Percentiles rank a stretch among this genome's conserved stretches.
phyloP scores from a whole-genome alignment of 352 stramenopile species.

The Phytophthora cryptogea region DNA sequence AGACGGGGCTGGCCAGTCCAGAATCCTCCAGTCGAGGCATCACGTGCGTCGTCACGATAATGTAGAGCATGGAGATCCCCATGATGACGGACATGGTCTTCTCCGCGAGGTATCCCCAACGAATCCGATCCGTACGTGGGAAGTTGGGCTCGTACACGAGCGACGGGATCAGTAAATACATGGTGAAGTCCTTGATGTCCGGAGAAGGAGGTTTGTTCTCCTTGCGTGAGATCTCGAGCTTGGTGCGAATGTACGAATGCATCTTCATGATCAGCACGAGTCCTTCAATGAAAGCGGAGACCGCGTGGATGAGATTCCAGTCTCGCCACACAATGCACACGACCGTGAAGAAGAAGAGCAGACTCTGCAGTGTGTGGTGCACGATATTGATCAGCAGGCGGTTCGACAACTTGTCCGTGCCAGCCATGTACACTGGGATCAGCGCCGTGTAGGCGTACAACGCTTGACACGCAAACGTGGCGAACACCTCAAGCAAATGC shows the following conservation, averaged over 20 bases:
- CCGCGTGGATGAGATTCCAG: slow-evolving; percentile 74
- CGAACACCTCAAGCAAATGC: slow-evolving; percentile 71
- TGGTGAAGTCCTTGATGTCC: slow-evolving; percentile 60
- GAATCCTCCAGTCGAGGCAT: slow-evolving; percentile 82
- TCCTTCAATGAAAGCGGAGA: slow-evolving; percentile 79
- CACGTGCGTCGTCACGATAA: slow-evolving; percentile 92
- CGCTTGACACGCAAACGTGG: slow-evolving; percentile 64
- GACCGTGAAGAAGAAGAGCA: slow-evolving; percentile 73
- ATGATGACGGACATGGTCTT: slow-evolving; percentile 84
- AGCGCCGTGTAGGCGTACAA: slow-evolving; percentile 79
- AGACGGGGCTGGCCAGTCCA: slow-evolving; percentile 51
- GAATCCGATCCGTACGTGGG: slow-evolving; percentile 81
- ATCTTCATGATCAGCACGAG: slow-evolving; percentile 85
- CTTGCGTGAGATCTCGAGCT: slow-evolving; percentile 59
- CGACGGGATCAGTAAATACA: slow-evolving; percentile 86
- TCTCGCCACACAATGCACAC: slow-evolving; percentile 72
- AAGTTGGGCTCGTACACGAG: slow-evolving; percentile 96
- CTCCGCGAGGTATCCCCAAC: slow-evolving; percentile 82
- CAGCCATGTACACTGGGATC: slow-evolving; percentile 71
- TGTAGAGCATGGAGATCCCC: slow-evolving; percentile 84
- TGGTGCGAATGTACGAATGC: slow-evolving; percentile 82
- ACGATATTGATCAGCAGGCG: slow-evolving; percentile 66
- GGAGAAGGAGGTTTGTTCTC: slow-evolving; percentile 31
- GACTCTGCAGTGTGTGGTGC: slow-evolving; percentile 72
- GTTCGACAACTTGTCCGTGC: slow-evolving; percentile 38